Conservation (phyloP, 2,329 filamentous ascomycete genomes). For the Bipolaris zeicola region DNA sequence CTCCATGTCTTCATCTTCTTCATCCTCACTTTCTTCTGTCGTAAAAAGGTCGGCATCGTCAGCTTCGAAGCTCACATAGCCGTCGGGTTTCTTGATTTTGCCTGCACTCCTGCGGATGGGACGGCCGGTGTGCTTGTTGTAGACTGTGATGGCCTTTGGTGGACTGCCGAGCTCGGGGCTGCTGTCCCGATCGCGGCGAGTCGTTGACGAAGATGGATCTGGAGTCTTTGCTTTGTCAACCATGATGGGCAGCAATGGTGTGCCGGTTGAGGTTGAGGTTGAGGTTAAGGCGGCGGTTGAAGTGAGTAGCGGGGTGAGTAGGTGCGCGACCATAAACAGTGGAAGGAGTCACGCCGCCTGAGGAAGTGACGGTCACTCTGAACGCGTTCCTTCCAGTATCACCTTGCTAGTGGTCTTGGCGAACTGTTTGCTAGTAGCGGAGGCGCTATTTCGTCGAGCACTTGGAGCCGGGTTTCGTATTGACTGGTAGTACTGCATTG, state of each 20-base stretch:
- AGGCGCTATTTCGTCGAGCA: background rate
- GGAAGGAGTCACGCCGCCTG: background rate
- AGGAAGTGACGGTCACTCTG: conserved; percentile 6
- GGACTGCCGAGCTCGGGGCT: conserved; percentile 42
- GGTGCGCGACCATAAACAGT: conserved; percentile 1
- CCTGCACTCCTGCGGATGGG: conserved; percentile 52
- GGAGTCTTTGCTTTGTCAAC: background rate
- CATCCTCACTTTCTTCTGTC: conserved; percentile 19
- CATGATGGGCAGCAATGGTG: conserved; percentile 6
- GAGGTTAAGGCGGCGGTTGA: conserved; percentile 7
- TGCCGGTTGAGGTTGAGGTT: conserved; percentile 12
- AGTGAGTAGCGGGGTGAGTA: background rate
- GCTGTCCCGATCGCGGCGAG: conserved; percentile 1
- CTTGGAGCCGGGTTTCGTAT: background rate
- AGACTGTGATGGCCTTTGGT: conserved; percentile 34
- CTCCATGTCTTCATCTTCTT: conserved; percentile 37
- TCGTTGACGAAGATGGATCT: conserved; percentile 3
- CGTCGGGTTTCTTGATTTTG: conserved; percentile 39
- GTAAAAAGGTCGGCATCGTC: conserved; percentile 35
- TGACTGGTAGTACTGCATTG: too few species aligned
- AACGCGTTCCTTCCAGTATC: conserved; percentile 8
- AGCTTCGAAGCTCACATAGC: conserved; percentile 50
- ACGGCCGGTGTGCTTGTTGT: conserved; percentile 50
- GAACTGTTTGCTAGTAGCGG: background rate
- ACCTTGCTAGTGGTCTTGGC: conserved; percentile 14